Base-by-base conservation (phyloP, 164 flowering plant genomes). In the Dillenia suffruticosa region DNA sequence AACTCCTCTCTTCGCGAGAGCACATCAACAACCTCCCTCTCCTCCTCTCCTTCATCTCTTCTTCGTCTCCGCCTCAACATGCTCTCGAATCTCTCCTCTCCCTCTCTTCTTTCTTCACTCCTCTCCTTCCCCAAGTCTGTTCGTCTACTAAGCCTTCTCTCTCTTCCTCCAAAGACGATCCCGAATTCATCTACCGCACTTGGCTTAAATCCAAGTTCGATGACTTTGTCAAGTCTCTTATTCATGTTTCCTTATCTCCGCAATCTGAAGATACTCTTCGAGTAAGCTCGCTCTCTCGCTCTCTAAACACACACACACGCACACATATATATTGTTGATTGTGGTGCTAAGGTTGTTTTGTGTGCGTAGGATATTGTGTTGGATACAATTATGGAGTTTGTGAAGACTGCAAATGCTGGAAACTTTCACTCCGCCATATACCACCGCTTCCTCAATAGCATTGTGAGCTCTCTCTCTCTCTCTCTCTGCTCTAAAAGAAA, bases 341-440 rank as follows among this genome's bases (percentile, higher is more conserved):
- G 44, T 62, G 45, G 16, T 57, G 32, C 10, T 50, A 12, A 17
- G 58, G 32, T 53, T 22, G 51, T 40, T 16, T 70, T 16, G 19
- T 44, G 32, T 55, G 5, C 6, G 54, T 54, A 87, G 97, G 97
- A 85, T 59, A 72, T 88, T 56, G 89, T 81, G 49, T 66, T 94
- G 76, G 97, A 89, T 66, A 64, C 92, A 1, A 46, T 88, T 10
- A 94, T 94, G 99, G 97, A 94, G 75, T 82, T 84, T 65, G 96
- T 88, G 62, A 91, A 88, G 74, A 57, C 75, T 45, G 89, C 89
- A 2, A 88, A 82, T 67, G 76, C 75, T 1, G 93, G 97, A 32
- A 72, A 59, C 57, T 89, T 94, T 65, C 74, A 84, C 47, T 82
- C 88, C 14, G 65, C 79, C 46, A 70, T 87, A 16, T 94, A 86